Base-by-base conservation (phyloP, 192 early-diverging fungal species). In the Gamsiella multidivaricata region DNA sequence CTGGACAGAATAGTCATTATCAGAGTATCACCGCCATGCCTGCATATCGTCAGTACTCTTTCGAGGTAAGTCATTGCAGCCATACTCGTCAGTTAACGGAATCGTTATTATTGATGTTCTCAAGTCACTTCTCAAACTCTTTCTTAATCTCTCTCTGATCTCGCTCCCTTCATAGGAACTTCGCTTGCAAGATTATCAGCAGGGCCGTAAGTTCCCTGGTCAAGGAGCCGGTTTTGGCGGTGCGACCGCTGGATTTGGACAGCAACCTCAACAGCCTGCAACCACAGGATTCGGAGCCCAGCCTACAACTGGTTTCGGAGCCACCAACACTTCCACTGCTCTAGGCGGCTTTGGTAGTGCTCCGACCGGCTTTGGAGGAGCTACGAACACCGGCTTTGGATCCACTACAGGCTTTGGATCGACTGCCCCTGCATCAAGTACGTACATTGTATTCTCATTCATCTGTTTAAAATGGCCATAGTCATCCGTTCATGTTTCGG, bases 11-110 rank as follows among this genome's bases (percentile, higher is more conserved):
- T 31, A 89, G 90, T 33, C 69, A 84, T 20, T 92, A 89, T 61
- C 87, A 90, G 34, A 83, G 85, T 47, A 92, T 97, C 51, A 86
- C 88, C 37, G 92, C 93, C 26, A 97, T 96, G 95, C 88, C 90
- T 12, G 88, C 84, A 18, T 99, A 99, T 68, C 89, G 87, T 57
- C 88, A 84, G 28, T 96, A 82, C 70, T 97, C 94, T 20, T 87
- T 91, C 41, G 96, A 98, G 83, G 96, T 72, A 72, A 60, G 54
- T 18, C 28, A 5, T n/a, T n/a, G n/a, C 31, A 31, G n/a, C 23
- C 11, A 51, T 56, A n/a, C n/a, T n/a, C n/a, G n/a, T n/a, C n/a
- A n/a, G n/a, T n/a, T n/a, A n/a, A n/a, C n/a, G n/a, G n/a, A n/a
- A n/a, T n/a, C n/a, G n/a, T n/a, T n/a, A n/a, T n/a, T n/a, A n/a